Evolutionary conservation across 2,329 filamentous ascomycete genomes (phyloP).

Genomic region (Sclerotinia minor): DNA sequence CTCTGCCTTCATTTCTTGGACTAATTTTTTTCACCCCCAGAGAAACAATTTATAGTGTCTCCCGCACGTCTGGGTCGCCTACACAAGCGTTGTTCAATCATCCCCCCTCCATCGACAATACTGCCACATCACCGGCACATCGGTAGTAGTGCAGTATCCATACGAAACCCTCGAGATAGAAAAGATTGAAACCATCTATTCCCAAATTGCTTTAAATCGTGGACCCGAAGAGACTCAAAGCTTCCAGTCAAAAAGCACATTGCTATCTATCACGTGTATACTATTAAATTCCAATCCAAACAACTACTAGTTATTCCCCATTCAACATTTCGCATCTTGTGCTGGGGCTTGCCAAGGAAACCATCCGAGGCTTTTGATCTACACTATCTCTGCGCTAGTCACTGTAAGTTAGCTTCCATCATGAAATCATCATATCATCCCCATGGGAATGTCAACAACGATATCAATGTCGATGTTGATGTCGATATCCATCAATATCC

Average conservation of each 20-base stretch:
- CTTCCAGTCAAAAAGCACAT: background rate
- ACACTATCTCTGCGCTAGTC: conserved; percentile 31
- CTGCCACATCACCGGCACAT: conserved; percentile 3
- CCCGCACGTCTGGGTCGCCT: conserved; percentile 37
- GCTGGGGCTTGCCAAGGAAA: conserved; percentile 29
- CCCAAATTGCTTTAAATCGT: background rate
- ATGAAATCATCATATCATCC: conserved; percentile 12
- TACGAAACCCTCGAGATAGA: background rate
- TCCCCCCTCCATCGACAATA: conserved; percentile 21
- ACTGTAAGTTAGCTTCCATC: conserved; percentile 34
- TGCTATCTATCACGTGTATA: conserved; percentile 14
- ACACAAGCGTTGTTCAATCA: conserved; percentile 32
- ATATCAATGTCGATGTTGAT: background rate
- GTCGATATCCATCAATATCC: conserved; percentile 13
- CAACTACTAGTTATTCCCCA: background rate
- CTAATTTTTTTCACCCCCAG: conserved; percentile 22
- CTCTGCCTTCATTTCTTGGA: conserved; percentile 21
- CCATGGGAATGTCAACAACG: conserved; percentile 7
- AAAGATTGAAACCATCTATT: background rate
- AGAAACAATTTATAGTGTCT: conserved; percentile 30
- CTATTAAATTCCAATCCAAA: background rate
- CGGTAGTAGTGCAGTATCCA: background rate
- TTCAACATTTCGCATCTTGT: background rate
- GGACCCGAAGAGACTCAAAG: background rate
- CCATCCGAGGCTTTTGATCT: conserved; percentile 26